Percentiles rank a stretch among this genome's conserved stretches.
phyloP scores from a whole-genome alignment of 176 grass and related monocot species.

The Lolium multiflorum region DNA sequence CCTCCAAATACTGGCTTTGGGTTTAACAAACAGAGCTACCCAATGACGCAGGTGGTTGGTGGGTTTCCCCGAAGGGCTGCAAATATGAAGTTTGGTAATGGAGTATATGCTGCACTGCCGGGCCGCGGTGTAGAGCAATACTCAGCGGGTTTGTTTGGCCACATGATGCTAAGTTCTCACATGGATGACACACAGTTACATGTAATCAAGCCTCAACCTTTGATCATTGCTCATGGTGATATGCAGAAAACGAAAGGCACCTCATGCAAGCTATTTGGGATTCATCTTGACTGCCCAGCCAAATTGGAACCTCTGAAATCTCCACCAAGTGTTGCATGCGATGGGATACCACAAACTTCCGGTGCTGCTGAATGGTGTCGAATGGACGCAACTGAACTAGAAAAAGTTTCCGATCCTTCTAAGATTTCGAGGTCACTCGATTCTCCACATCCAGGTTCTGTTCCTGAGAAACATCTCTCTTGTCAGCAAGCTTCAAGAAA shows the following conservation, averaged over 20 bases:
- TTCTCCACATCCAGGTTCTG: constrained; percentile 39
- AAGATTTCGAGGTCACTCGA: constrained; percentile 42
- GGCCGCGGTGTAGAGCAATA: constrained; percentile 47
- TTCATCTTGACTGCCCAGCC: constrained; percentile 58
- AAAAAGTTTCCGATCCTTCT: constrained; percentile 49
- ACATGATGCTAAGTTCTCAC: constrained; percentile 40
- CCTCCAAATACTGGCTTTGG: constrained; percentile 56
- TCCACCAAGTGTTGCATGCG: constrained; percentile 49
- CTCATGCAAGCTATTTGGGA: constrained; percentile 76
- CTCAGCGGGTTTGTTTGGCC: constrained; percentile 56
- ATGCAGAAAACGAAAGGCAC: constrained; percentile 50
- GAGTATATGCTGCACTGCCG: constrained; percentile 36
- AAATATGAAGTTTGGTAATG: constrained; percentile 51
- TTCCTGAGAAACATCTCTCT: constrained; percentile 42
- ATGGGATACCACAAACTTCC: constrained; percentile 34
- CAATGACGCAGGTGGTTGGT: constrained; percentile 43
- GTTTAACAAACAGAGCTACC: constrained; percentile 44
- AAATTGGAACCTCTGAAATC: constrained; percentile 48
- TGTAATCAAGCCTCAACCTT: constrained; percentile 60
- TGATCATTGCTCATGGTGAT: constrained; percentile 55
- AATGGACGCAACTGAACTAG: constrained; percentile 37
- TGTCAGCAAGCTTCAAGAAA: constrained; percentile 55
- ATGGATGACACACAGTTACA: constrained; percentile 42
- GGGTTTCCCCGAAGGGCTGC: constrained; percentile 46
- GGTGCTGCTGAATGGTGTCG: constrained; percentile 36